Evolutionary conservation across 2,329 filamentous ascomycete genomes (phyloP).

Genomic region (Neofusicoccum umdonicola): DNA sequence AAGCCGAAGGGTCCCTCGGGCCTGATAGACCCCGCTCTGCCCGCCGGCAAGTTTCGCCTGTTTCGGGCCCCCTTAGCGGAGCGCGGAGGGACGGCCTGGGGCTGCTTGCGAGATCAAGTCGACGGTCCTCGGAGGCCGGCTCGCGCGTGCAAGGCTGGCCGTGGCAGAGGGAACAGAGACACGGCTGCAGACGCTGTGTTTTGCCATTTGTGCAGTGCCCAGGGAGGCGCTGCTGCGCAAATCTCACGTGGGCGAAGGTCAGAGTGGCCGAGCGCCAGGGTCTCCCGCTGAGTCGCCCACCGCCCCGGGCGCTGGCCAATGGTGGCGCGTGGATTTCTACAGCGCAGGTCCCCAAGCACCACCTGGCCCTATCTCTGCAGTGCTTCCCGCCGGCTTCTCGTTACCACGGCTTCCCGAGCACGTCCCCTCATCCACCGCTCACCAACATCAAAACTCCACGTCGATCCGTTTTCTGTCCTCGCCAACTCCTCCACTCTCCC

Average conservation of each 20-base stretch:
- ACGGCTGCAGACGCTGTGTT: no score
- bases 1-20: constrained; percentile 7
- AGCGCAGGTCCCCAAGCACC: constrained; percentile 13
- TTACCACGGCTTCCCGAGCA: constrained; percentile 6
- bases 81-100: not conserved
- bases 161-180: no score
- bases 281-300: not conserved
- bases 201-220: no score
- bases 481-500: not conserved
- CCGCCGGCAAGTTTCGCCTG: constrained; percentile 11
- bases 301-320: constrained; percentile 12
- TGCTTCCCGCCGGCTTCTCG: constrained; percentile 3
- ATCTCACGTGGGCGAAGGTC: no score
- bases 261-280: not conserved
- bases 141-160: no score
- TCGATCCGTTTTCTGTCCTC: constrained; percentile 1
- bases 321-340: not conserved
- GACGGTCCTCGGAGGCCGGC: no score
- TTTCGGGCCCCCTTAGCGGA: not conserved
- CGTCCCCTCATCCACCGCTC: constrained; percentile 12
- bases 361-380: constrained; percentile 13
- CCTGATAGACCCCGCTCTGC: constrained; percentile 4
- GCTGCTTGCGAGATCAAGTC: not conserved
- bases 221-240: no score
- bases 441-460: constrained; percentile 16